Evolutionary conservation across 257 asterid species (phyloP), one percentile per base, ranked within the genome.

Genomic region (Solanum peruvianum): DNA sequence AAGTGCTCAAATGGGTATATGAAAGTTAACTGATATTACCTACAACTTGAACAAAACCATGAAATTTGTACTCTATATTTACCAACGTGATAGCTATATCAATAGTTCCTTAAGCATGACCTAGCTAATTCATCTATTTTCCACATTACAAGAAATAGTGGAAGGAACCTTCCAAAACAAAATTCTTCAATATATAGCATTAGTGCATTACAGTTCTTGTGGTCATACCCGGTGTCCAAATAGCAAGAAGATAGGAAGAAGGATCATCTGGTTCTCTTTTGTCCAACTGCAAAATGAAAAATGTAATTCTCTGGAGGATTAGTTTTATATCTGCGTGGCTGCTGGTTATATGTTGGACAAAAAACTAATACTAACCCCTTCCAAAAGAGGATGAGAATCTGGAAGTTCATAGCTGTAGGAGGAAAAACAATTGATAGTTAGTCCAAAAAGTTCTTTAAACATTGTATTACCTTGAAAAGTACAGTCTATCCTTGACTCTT

Each of bases 261-360:
- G 99, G 99, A 90, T 97, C 99, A 89, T 97, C 99, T 87, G 93
- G 94, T 91, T 97, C 98, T 92, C 99, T 93, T 87, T 89, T 92
- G 75, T 95, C 98, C 94, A 93, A 84, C 99, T 97, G 96, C 90
- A 90, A 86, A 83, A 88, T 85, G 70, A 87, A 85, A 89, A 87
- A 86, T 52, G 64, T 77, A 35, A 52, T 83, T 89, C 64, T 87
- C 85, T 86, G 67, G 73, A 87, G 73, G 66, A 64, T 52, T 33
- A 86, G 80, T 62, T 85, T 88, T 27, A 86, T 27, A n/a, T 64
- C 80, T 42, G 64, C 67, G 44, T 39, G 42, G 27, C 39, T 85
- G 49, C 33, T 42, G 39, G 83, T 44, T 86, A 81, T 81, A 56
- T 87, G 70, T 9, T 67, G 18, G 77, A 86, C 47, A 76, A 77